Percentiles rank a stretch among this genome's conserved stretches.
Conservation (phyloP, 192 early-diverging fungal genomes). For the Entrophospora sp. region DNA sequence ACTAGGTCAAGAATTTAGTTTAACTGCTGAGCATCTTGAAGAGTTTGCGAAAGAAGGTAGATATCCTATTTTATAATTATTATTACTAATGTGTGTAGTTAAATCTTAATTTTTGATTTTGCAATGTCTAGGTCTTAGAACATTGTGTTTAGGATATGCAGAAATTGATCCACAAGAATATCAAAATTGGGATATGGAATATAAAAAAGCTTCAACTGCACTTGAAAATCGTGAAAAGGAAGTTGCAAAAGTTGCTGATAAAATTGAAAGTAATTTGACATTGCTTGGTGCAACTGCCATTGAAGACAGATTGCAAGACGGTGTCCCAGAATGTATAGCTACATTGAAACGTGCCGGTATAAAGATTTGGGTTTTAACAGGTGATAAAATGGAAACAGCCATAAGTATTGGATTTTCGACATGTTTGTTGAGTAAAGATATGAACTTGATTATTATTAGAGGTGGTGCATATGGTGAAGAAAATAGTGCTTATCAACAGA, state of each 20-base stretch:
- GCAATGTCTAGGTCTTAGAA: constrained; percentile 60
- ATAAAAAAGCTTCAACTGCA: constrained; percentile 37
- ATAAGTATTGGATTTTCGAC: constrained; percentile 74
- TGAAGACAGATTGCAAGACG: constrained; percentile 71
- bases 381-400: constrained; percentile 74
- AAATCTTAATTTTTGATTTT: no score
- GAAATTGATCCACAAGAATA: constrained; percentile 47
- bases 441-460: constrained; percentile 52
- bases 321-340: constrained; percentile 65
- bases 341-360: constrained; percentile 55
- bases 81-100: no score
- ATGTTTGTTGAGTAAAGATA: constrained; percentile 51
- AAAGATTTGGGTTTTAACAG: constrained; percentile 75
- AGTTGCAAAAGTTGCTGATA: constrained; percentile 42
- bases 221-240: constrained; percentile 52
- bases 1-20: constrained; percentile 43
- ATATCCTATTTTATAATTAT: no score
- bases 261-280: constrained; percentile 51
- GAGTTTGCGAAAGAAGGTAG: constrained; percentile 62
- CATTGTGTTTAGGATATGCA: constrained; percentile 61
- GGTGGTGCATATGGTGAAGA: constrained; percentile 30
- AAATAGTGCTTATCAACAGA: constrained; percentile 43
- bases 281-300: constrained; percentile 71
- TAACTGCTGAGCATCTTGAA: constrained; percentile 67
- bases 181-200: constrained; percentile 45